Conservation (phyloP, 1,139 yeast genomes). For the Hanseniaspora uvarum region DNA sequence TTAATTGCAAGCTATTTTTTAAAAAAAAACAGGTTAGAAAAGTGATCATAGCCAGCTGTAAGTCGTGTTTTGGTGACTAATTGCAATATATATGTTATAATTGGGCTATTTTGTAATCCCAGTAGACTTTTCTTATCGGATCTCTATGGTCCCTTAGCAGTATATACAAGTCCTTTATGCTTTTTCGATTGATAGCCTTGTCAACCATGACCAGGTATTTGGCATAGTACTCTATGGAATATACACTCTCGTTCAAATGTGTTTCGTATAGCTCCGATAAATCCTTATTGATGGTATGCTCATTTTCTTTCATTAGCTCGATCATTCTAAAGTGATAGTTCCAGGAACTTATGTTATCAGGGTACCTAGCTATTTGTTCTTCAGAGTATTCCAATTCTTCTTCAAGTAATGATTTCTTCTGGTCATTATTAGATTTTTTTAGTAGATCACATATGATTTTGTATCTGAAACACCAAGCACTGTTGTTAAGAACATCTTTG, state of each 20-base stretch:
- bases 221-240: conserved; percentile 59
- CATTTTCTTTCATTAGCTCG: conserved; percentile 28
- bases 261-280: conserved; percentile 18
- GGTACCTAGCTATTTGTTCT: conserved; percentile 44
- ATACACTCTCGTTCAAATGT: conserved; percentile 43
- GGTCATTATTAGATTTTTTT: conserved; percentile 22
- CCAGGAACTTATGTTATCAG: conserved; percentile 87
- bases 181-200: background rate
- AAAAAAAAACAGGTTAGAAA: background rate
- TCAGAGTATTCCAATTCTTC: conserved; percentile 42
- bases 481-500: conserved; percentile 71
- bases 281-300: conserved; percentile 28
- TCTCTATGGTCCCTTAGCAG: conserved; percentile 47
- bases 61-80: background rate
- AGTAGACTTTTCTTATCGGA: conserved; percentile 57
- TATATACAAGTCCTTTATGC: conserved; percentile 33
- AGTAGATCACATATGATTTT: conserved; percentile 35
- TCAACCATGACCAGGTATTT: conserved; percentile 34
- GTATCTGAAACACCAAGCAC: conserved; percentile 87
- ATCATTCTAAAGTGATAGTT: conserved; percentile 60
- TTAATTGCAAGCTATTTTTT: too few relatives aligned
- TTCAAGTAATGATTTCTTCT: conserved; percentile 25
- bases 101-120: conserved; percentile 36
- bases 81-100: background rate
- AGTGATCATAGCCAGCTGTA: background rate